These are phyloP conservation scores for Colletotrichum plurivorum DNA, from an alignment of 2,329 filamentous ascomycete species.

Conservation along the genomic window DNA sequence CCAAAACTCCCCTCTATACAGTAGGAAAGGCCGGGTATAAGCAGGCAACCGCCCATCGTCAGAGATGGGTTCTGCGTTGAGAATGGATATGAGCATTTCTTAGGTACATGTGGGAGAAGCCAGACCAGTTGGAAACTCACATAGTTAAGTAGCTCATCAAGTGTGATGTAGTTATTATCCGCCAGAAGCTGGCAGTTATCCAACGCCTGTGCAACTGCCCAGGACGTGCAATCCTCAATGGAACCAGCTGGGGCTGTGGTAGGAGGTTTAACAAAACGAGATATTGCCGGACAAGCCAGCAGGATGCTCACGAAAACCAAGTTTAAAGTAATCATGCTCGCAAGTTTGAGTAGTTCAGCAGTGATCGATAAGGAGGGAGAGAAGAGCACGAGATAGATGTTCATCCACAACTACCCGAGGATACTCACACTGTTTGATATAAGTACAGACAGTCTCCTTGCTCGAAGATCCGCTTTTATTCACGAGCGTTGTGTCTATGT, in stretches of 20 bases:
- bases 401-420: too few species aligned
- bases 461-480: too few species aligned
- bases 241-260: not conserved
- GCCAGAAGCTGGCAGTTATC: conserved; percentile 4
- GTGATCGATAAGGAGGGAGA: too few species aligned
- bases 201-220: not conserved
- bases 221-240: not conserved
- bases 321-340: too few species aligned
- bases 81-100: too few species aligned
- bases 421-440: too few species aligned
- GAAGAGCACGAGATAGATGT: too few species aligned
- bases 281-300: too few species aligned
- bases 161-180: not conserved
- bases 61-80: conserved; percentile 1
- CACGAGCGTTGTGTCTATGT: too few species aligned
- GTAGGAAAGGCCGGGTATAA: not conserved
- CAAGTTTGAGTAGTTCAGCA: too few species aligned
- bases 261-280: not conserved
- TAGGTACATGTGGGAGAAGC: not conserved
- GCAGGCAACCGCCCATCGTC: not conserved
- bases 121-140: not conserved
- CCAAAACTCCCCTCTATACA: not conserved
- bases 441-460: too few species aligned
- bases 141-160: not conserved
- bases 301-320: too few species aligned